Evolutionary conservation across 768 basidiomycete species (phyloP), one percentile per base, ranked within the genome.

Genomic region (Russula earlei): DNA sequence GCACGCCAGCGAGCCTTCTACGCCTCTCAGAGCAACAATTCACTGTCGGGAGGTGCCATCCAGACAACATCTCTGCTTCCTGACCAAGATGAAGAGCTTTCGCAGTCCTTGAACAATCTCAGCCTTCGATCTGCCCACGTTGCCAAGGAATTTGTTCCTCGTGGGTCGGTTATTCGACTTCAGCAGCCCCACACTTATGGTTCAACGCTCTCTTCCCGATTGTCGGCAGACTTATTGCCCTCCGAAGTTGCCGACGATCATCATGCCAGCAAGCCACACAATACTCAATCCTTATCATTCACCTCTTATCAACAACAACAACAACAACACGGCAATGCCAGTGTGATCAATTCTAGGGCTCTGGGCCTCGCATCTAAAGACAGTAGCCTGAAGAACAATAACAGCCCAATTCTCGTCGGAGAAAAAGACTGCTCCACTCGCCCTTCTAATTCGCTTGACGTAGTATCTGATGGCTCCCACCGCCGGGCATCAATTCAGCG

Each of bases 111-210:
- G 55, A 50, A 53, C 29, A 49, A 53, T 36, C n/a, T 62, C 33
- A 54, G 52, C 42, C 52, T 61, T 12, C 36, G 55, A 41, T 47
- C 58, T 29, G 45, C 60, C 14, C 55, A 36, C 24, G 33, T 46
- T 34, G 52, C 50, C 42, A 62, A 62, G 29, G 62, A 62, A 37
- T 62, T 62, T 36, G 55, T 62, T 42, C 62, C 62, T 40, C 60
- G 60, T 27, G 62, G 51, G 5, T 24, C 56, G 11, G 51, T 25
- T 11, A 37, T 59, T 44, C 54, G 58, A 3, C 44, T 55, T 37
- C 42, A 46, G 44, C 37, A 48, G 19, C 15, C 48, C 15, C 48
- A 47, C 22, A 36, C 27, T 5, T 52, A 42, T 41, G 48, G 22
- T n/a, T 29, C 50, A 12, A 17, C 31, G 29, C 50, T 33, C 20